These are phyloP conservation scores for Rhizopogon roseolus DNA, from an alignment of 768 basidiomycete genomes.

Conservation along the genomic window DNA sequence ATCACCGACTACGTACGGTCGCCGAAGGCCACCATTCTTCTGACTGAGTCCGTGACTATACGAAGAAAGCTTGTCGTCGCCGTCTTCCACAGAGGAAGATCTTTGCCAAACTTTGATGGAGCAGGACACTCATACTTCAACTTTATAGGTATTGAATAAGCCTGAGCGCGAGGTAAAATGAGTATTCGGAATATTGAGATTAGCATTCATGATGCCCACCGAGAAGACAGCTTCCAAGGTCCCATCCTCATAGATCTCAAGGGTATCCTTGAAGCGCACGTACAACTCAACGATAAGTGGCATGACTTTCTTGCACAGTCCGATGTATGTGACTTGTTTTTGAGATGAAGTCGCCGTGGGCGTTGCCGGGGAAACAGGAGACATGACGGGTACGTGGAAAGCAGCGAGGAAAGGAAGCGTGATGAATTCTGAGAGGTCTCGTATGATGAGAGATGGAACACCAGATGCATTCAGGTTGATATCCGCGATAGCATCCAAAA, in stretches of 20 bases:
- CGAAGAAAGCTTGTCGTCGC: constrained; percentile 78
- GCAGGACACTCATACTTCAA: constrained; percentile 93
- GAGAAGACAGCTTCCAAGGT: constrained; percentile 81
- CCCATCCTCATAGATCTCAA: constrained; percentile 56
- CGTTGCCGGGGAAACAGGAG: constrained; percentile 9
- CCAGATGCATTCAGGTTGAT: constrained; percentile 64
- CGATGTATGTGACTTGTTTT: constrained; percentile 84
- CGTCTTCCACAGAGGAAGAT: constrained; percentile 90
- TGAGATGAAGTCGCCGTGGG: constrained; percentile 25
- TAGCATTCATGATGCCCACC: constrained; percentile 36
- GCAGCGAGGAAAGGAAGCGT: constrained; percentile 86
- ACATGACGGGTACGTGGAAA: constrained; percentile 39
- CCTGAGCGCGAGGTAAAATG: constrained; percentile 34
- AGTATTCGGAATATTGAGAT: neutral
- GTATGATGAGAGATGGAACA: constrained; percentile 68
- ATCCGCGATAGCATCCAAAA: constrained; percentile 63
- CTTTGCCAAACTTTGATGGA: constrained; percentile 83
- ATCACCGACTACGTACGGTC: constrained; percentile 34
- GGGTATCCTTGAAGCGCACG: constrained; percentile 27
- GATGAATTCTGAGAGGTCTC: constrained; percentile 80
- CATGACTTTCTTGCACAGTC: constrained; percentile 84
- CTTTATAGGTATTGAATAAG: constrained; percentile 88
- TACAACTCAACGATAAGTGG: constrained; percentile 79
- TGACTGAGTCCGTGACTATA: constrained; percentile 63
- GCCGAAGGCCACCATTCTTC: constrained; percentile 45